A percentile compares a stretch with the other conserved stretches of the same genome.
These are phyloP conservation scores for Paecilomyces sp. DNA, from an alignment of 2,329 filamentous ascomycete genomes.

Conservation along the genomic window DNA sequence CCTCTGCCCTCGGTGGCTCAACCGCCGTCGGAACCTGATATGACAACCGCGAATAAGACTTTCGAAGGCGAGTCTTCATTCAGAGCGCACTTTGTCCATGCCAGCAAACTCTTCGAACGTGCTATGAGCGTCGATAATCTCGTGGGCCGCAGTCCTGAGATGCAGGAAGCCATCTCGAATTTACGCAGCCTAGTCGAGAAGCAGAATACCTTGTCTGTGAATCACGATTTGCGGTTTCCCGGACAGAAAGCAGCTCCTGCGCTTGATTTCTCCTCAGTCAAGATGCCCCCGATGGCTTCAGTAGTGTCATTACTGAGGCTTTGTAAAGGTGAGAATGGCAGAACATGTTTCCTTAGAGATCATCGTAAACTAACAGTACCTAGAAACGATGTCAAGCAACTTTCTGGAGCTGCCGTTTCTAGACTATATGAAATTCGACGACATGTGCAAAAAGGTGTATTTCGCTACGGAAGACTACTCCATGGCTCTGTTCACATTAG, in stretches of 20 bases:
- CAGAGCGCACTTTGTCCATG: constrained; percentile 42
- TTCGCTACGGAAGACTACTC: constrained; percentile 37
- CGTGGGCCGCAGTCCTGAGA: constrained; percentile 29
- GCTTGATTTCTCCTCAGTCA: constrained; percentile 24
- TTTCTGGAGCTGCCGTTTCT: constrained; percentile 27
- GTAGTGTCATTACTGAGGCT: constrained; percentile 25
- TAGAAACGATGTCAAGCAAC: constrained; percentile 14
- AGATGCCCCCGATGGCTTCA: constrained; percentile 29
- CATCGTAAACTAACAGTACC: background rate
- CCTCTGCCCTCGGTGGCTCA: constrained; percentile 13
- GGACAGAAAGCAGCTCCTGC: constrained; percentile 15
- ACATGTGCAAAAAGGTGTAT: constrained; percentile 36
- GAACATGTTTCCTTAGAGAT: background rate
- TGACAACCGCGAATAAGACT: constrained; percentile 11
- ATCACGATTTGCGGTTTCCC: constrained; percentile 20
- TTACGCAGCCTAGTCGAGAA: constrained; percentile 32
- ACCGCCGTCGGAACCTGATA: constrained; percentile 16
- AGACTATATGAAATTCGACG: constrained; percentile 23
- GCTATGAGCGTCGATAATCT: constrained; percentile 28
- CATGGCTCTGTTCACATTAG: constrained; percentile 31
- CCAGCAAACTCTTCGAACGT: constrained; percentile 35
- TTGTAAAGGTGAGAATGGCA: constrained; percentile 22
- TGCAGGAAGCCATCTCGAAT: constrained; percentile 29
- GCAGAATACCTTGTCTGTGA: constrained; percentile 20
- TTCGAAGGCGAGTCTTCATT: constrained; percentile 47